These are phyloP conservation scores for Grigorovia yakushimaensis DNA, from an alignment of 805 yeast species.

Conservation along the genomic window DNA sequence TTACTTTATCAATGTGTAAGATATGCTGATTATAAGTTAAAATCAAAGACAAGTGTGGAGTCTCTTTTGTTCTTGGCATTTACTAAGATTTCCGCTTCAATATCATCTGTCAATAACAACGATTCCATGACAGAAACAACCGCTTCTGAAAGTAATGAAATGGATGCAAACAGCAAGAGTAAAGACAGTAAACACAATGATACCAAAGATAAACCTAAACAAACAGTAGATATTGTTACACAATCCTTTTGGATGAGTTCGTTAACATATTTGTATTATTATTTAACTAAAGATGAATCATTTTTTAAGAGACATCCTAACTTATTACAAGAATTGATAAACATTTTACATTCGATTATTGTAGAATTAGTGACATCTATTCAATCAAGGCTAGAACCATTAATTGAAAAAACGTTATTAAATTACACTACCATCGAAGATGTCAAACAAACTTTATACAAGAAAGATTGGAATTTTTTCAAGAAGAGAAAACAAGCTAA, in stretches of 20 bases:
- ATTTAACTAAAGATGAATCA: constrained; percentile 55
- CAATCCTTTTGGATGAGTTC: constrained; percentile 86
- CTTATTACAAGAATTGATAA: constrained; percentile 48
- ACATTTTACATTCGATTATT: constrained; percentile 48
- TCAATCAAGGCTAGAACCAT: constrained; percentile 45
- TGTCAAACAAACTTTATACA: constrained; percentile 63
- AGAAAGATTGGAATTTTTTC: constrained; percentile 59
- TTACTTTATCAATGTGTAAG: constrained; percentile 60
- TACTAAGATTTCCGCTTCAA: constrained; percentile 49
- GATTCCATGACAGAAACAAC: constrained; percentile 2
- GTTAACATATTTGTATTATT: constrained; percentile 66
- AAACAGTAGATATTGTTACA: constrained; percentile 51
- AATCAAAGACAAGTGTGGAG: constrained; percentile 47
- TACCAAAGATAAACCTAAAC: constrained; percentile 1
- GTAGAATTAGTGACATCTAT: constrained; percentile 60
- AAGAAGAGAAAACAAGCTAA: constrained; percentile 31
- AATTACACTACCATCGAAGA: constrained; percentile 80
- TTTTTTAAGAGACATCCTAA: constrained; percentile 47
- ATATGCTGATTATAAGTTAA: constrained; percentile 46
- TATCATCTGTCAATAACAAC: constrained; percentile 25
- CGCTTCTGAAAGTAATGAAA: constrained; percentile 15
- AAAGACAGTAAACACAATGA: background rate
- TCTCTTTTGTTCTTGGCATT: constrained; percentile 51
- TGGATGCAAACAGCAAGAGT: constrained; percentile 15
- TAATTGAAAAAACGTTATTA: constrained; percentile 58